Evolutionary conservation across 2,329 filamentous ascomycete species (phyloP).

Genomic region (Alternaria sp.): DNA sequence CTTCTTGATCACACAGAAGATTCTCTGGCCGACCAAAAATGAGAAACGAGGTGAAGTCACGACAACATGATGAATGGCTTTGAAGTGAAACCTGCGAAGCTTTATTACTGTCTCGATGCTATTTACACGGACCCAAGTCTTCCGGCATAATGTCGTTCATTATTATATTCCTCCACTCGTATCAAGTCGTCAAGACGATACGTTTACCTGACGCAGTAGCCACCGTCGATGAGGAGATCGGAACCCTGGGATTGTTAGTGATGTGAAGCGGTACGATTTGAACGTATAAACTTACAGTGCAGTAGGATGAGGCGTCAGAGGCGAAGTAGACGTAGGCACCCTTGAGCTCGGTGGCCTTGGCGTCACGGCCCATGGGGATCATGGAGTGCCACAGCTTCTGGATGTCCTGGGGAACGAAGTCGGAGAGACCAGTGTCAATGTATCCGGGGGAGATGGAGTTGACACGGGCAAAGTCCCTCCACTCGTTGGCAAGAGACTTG

Average conservation of each 20-base stretch:
- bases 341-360: slow-evolving; percentile 77
- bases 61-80: background rate
- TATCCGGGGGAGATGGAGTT: slow-evolving; percentile 73
- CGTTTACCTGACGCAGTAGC: slow-evolving; percentile 61
- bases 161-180: slow-evolving; percentile 17
- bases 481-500: slow-evolving; percentile 70
- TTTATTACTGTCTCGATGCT: slow-evolving; percentile 27
- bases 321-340: slow-evolving; percentile 83
- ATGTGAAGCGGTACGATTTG: background rate
- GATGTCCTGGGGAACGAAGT: slow-evolving; percentile 70
- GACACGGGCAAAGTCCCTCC: slow-evolving; percentile 72
- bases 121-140: slow-evolving; percentile 17
- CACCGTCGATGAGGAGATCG: slow-evolving; percentile 78
- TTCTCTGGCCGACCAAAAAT: background rate
- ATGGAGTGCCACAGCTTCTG: slow-evolving; percentile 78
- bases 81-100: slow-evolving; percentile 12
- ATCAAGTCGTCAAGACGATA: slow-evolving; percentile 20
- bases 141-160: slow-evolving; percentile 20
- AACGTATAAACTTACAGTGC: slow-evolving; percentile 61
- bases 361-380: slow-evolving; percentile 81
- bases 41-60: background rate
- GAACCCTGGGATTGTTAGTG: slow-evolving; percentile 52
- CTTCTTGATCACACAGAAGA: background rate
- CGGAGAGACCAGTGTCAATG: slow-evolving; percentile 71
- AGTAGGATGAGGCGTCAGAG: slow-evolving; percentile 82